Evolutionary conservation across 805 yeast genomes (phyloP).

Genomic region (Wickerhamiella slavikovae): DNA sequence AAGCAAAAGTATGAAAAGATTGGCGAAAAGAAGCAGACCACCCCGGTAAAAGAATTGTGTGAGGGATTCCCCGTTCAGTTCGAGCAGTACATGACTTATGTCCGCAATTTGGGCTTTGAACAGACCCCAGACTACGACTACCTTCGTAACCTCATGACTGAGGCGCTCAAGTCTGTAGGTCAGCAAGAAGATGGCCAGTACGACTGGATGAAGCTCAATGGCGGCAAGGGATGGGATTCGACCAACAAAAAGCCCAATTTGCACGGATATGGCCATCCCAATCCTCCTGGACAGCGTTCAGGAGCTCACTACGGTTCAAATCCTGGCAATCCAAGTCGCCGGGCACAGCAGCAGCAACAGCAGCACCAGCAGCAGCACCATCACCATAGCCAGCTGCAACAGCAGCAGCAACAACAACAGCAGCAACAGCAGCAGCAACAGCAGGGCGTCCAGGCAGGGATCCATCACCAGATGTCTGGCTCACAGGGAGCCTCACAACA

Average conservation of each 20-base stretch:
- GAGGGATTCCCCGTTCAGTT: slow-evolving; percentile 82
- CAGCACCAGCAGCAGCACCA: no score
- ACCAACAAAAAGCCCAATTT: slow-evolving; percentile 80
- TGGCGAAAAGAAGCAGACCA: slow-evolving; percentile 86
- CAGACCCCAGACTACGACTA: slow-evolving; percentile 89
- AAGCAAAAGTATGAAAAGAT: slow-evolving; percentile 94
- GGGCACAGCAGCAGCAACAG: no score
- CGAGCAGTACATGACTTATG: slow-evolving; percentile 76
- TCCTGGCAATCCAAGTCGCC: no score
- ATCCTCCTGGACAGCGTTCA: slow-evolving; percentile 23
- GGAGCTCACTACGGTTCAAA: no score
- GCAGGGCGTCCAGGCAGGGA: no score
- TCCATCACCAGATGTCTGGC: no score
- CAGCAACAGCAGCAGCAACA: no score
- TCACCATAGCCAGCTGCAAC: no score
- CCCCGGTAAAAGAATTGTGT: slow-evolving; percentile 69
- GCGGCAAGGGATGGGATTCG: slow-evolving; percentile 67
- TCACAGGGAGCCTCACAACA: no score
- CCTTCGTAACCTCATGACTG: slow-evolving; percentile 54
- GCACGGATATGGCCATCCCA: slow-evolving; percentile 93
- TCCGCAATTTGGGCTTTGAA: slow-evolving; percentile 76
- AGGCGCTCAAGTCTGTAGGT: slow-evolving; percentile 53
- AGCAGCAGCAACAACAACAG: no score
- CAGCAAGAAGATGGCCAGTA: slow-evolving; percentile 70
- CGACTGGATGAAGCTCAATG: slow-evolving; percentile 94